phyloP scores from a whole-genome alignment of 2,329 filamentous ascomycete genomes.

The Westerdykella ornata region DNA sequence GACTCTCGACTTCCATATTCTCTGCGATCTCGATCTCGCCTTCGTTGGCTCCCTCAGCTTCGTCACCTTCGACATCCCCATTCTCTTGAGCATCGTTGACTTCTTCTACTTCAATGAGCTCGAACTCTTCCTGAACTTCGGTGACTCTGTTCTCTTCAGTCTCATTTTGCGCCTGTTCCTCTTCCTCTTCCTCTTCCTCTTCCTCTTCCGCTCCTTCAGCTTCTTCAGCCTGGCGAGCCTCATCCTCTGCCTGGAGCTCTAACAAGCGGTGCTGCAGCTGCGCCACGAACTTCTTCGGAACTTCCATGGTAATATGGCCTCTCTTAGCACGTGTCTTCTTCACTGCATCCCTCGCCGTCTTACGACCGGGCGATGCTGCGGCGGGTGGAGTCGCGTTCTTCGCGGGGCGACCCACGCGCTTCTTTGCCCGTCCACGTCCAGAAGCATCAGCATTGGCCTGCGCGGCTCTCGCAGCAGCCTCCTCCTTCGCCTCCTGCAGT shows the following conservation, averaged over 20 bases:
- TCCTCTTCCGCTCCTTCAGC: neutral
- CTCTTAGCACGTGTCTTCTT: slow-evolving; percentile 18
- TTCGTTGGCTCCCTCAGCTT: too few species aligned
- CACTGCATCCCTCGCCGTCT: slow-evolving; percentile 6
- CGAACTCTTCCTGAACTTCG: too few species aligned
- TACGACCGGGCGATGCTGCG: slow-evolving; percentile 4
- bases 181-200: neutral
- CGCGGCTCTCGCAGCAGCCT: neutral
- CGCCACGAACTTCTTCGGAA: slow-evolving; percentile 20
- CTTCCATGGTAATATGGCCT: slow-evolving; percentile 21
- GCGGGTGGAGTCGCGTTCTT: slow-evolving; percentile 6
- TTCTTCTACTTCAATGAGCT: too few species aligned
- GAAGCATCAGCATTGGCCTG: neutral
- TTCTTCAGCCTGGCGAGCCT: neutral
- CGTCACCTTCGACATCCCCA: too few species aligned
- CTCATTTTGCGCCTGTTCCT: neutral
- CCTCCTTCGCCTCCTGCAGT: neutral
- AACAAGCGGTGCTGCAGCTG: slow-evolving; percentile 13
- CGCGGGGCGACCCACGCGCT: slow-evolving; percentile 14
- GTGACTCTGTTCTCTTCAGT: neutral
- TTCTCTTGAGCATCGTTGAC: too few species aligned
- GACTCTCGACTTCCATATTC: too few species aligned
- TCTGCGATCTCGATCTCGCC: too few species aligned
- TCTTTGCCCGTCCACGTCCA: slow-evolving; percentile 9
- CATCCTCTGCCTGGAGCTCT: slow-evolving; percentile 4